These are phyloP conservation scores for Tricholoma furcatifolium DNA, from an alignment of 768 basidiomycete genomes.

Conservation along the genomic window DNA sequence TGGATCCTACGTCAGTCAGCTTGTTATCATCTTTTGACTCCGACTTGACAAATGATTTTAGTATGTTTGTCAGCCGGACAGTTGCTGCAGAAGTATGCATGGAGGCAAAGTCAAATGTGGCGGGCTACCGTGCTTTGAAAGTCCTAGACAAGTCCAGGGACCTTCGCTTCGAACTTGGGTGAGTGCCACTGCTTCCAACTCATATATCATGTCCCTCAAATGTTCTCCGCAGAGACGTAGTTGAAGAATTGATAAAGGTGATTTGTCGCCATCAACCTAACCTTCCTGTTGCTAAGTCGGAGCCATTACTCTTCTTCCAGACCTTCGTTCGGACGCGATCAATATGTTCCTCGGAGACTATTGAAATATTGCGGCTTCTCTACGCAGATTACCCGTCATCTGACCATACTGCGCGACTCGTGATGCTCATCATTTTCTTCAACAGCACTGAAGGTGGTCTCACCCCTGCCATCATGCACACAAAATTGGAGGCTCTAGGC, in stretches of 20 bases:
- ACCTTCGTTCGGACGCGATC: constrained; percentile 71
- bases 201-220: not conserved
- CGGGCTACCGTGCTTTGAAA: constrained; percentile 69
- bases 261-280: too few species aligned
- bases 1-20: constrained; percentile 59
- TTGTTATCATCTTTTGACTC: constrained; percentile 4
- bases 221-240: constrained; percentile 38
- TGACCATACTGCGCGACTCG: constrained; percentile 61
- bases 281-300: constrained; percentile 9
- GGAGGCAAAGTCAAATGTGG: constrained; percentile 72
- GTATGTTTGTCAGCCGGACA: constrained; percentile 81
- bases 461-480: constrained; percentile 33
- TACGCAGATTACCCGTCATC: constrained; percentile 65
- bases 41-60: constrained; percentile 24
- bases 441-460: constrained; percentile 37
- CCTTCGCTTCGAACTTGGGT: constrained; percentile 70
- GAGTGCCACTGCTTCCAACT: constrained; percentile 20
- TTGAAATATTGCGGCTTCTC: constrained; percentile 57
- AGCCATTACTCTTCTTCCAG: constrained; percentile 30
- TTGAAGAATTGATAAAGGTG: constrained; percentile 71
- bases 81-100: constrained; percentile 84
- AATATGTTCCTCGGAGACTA: constrained; percentile 48
- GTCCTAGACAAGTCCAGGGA: constrained; percentile 61
- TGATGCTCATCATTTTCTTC: constrained; percentile 73
- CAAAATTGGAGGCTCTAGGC: constrained; percentile 53